Evolutionary conservation across 208 protist genomes (phyloP).

Genomic region (Tritrichomonas musculus): DNA sequence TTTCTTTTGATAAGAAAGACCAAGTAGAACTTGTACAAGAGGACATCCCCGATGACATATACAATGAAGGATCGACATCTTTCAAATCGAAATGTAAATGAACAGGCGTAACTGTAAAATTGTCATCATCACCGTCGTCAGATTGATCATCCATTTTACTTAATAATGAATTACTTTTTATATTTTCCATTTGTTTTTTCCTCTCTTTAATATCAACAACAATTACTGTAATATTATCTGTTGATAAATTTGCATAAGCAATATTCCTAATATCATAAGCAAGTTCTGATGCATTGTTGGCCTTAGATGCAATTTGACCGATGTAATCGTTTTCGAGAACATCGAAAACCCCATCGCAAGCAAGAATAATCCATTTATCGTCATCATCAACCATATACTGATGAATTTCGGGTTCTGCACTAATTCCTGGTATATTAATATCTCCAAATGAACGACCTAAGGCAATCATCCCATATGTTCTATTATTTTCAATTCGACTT

Average conservation of each 20-base stretch:
- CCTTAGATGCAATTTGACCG: neutral
- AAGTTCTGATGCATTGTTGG: neutral
- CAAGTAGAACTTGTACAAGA: too few species aligned
- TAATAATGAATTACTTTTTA: too few species aligned
- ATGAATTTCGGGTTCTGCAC: neutral
- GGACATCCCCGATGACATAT: too few species aligned
- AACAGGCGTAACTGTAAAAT: too few species aligned
- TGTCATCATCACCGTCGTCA: too few species aligned
- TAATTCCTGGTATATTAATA: neutral
- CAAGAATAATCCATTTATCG: neutral
- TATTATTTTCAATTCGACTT: neutral
- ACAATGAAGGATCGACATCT: too few species aligned
- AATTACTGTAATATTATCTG: neutral
- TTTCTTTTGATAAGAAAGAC: too few species aligned
- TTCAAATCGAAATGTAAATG: too few species aligned
- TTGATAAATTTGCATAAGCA: neutral
- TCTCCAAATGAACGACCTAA: neutral
- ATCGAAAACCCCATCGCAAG: slow-evolving; percentile 8
- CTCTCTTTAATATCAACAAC: neutral
- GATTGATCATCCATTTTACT: too few species aligned
- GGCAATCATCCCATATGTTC: neutral
- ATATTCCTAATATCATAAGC: neutral
- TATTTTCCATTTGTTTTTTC: too few species aligned
- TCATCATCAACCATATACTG: neutral
- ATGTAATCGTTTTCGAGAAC: neutral